Conservation (phyloP, 2,329 filamentous ascomycete species). For the Pseudocercospora eumusae region DNA sequence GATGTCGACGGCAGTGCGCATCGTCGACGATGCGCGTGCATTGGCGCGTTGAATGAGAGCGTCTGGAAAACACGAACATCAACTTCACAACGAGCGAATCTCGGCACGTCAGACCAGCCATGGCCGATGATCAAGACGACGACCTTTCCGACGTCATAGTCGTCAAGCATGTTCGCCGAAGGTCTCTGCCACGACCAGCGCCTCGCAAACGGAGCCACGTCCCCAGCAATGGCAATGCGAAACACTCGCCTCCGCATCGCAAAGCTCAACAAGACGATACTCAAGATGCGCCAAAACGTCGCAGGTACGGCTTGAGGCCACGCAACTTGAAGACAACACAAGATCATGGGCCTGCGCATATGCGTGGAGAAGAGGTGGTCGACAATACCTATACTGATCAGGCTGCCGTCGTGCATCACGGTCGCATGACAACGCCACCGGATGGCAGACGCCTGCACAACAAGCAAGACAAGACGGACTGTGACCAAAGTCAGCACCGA, state of each 20-base stretch:
- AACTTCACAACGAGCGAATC: not conserved
- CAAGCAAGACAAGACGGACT: not conserved
- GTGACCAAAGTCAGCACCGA: not conserved
- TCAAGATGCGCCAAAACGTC: not conserved
- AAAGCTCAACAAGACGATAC: not conserved
- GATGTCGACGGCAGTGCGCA: not conserved
- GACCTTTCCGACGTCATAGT: not conserved
- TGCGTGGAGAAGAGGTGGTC: not conserved
- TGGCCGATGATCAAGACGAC: not conserved
- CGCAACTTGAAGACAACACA: not conserved
- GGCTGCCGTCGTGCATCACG: not conserved
- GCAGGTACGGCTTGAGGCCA: not conserved
- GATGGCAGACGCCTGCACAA: not conserved
- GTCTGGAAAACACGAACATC: not conserved
- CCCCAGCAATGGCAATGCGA: not conserved
- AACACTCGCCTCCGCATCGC: not conserved
- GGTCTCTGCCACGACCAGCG: not conserved
- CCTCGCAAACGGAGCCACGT: not conserved
- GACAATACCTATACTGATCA: not conserved
- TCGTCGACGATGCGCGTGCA: not conserved
- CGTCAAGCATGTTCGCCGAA: not conserved
- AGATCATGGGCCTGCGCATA: not conserved
- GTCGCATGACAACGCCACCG: not conserved
- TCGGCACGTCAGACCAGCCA: not conserved
- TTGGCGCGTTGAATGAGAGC: not conserved